Conservation (phyloP, 441 rosid genomes). For the Populus hybrid region DNA sequence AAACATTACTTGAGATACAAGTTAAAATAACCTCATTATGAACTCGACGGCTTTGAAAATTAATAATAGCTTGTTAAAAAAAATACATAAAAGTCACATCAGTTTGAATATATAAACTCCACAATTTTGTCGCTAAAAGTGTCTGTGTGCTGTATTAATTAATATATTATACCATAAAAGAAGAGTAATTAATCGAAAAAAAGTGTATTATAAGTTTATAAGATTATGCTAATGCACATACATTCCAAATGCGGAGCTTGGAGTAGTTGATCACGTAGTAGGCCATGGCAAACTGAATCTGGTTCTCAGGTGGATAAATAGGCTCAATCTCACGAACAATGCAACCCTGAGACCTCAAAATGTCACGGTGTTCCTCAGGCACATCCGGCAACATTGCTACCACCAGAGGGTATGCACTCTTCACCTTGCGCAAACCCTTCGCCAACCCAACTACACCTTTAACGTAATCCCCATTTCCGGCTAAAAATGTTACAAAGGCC, state of each 20-base stretch:
- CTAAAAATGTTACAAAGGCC: constrained; percentile 62
- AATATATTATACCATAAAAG: too few species aligned
- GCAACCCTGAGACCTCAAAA: constrained; percentile 62
- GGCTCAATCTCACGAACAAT: constrained; percentile 57
- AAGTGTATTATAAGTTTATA: neutral
- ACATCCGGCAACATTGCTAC: constrained; percentile 73
- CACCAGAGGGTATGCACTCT: constrained; percentile 63
- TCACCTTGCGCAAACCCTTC: constrained; percentile 66
- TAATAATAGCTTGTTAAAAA: neutral
- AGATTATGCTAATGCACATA: constrained; percentile 29
- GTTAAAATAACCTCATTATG: neutral
- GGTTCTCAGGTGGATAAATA: constrained; percentile 65
- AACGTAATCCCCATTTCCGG: constrained; percentile 66
- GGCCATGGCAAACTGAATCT: constrained; percentile 71
- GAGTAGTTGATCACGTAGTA: constrained; percentile 80
- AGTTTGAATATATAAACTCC: too few species aligned
- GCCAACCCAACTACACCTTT: constrained; percentile 82
- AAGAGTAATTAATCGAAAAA: too few species aligned
- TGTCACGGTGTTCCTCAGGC: constrained; percentile 57
- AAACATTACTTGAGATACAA: neutral
- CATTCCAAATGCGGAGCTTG: constrained; percentile 85
- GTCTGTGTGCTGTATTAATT: too few species aligned
- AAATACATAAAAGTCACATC: too few species aligned
- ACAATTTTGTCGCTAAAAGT: too few species aligned
- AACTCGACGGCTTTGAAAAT: neutral